phyloP scores from a whole-genome alignment of 768 basidiomycete genomes.

The Fomitopsis serialis region DNA sequence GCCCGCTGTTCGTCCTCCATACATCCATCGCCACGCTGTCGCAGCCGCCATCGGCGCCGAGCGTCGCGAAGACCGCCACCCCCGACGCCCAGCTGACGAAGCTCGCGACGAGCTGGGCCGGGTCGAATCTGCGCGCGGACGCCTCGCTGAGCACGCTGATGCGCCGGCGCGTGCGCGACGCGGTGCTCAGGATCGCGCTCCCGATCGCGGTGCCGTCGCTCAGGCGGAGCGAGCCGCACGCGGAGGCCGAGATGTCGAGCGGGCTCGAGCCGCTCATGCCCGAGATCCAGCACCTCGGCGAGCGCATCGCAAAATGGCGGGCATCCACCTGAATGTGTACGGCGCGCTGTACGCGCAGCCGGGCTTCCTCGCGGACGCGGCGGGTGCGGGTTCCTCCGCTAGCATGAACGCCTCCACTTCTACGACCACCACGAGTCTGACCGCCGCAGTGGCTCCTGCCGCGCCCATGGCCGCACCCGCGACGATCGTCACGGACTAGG shows the following conservation, averaged over 20 bases:
- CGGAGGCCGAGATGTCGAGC: conserved; percentile 30
- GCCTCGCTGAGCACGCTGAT: conserved; percentile 59
- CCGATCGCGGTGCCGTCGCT: conserved; percentile 19
- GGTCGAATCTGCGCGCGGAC: conserved; percentile 53
- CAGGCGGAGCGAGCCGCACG: conserved; percentile 5
- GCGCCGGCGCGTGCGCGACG: conserved; percentile 43
- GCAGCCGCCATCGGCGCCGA: neutral
- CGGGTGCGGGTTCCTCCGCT: neutral
- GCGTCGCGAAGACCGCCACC: conserved; percentile 23
- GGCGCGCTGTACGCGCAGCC: conserved; percentile 72
- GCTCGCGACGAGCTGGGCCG: conserved; percentile 69
- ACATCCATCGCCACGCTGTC: conserved; percentile 2
- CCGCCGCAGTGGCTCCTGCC: no score
- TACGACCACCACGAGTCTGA: neutral
- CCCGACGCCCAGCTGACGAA: conserved; percentile 51
- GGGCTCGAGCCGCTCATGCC: conserved; percentile 71
- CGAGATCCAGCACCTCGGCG: conserved; percentile 64
- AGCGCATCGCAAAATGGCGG: conserved; percentile 63
- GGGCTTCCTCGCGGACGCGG: conserved; percentile 36
- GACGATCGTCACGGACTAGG: neutral
- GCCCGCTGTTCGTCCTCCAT: conserved; percentile 15
- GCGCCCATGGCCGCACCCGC: no score
- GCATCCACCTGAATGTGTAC: conserved; percentile 74
- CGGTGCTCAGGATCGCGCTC: conserved; percentile 19
- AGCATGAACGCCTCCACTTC: neutral